These are phyloP conservation scores for Xylaria bambusicola DNA, from an alignment of 495 filamentous ascomycete species.

Conservation along the genomic window DNA sequence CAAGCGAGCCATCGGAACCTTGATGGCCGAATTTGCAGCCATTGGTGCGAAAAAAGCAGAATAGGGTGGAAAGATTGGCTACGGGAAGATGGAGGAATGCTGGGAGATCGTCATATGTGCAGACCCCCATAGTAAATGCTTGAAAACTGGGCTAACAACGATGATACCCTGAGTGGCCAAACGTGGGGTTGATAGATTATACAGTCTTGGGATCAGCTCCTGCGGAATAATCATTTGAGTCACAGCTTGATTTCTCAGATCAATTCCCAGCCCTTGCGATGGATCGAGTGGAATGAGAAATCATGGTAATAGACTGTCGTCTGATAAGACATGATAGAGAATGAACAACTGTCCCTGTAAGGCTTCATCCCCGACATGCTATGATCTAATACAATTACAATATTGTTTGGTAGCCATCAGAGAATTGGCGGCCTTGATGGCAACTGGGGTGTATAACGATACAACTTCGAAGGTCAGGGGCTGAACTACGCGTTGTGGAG, in stretches of 20 bases:
- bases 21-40: conserved; percentile 3
- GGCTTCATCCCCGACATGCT: no score
- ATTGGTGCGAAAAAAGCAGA: neutral
- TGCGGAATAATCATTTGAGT: neutral
- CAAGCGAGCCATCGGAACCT: conserved; percentile 7
- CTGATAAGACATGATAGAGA: no score
- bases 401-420: neutral
- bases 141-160: neutral
- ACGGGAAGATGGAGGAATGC: no score
- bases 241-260: neutral
- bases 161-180: neutral
- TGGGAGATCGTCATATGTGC: no score
- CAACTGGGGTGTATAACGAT: neutral
- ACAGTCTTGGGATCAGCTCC: no score
- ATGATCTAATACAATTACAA: neutral
- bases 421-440: neutral
- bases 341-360: no score
- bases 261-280: neutral
- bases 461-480: neutral
- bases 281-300: no score
- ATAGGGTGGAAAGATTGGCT: no score
- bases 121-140: no score
- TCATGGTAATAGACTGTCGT: no score
- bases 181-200: neutral
- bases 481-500: conserved; percentile 4